A percentile compares a stretch with the other conserved stretches of the same genome.
These are phyloP conservation scores for Pisolithus tinctorius DNA, from an alignment of 768 basidiomycete species.

Conservation along the genomic window DNA sequence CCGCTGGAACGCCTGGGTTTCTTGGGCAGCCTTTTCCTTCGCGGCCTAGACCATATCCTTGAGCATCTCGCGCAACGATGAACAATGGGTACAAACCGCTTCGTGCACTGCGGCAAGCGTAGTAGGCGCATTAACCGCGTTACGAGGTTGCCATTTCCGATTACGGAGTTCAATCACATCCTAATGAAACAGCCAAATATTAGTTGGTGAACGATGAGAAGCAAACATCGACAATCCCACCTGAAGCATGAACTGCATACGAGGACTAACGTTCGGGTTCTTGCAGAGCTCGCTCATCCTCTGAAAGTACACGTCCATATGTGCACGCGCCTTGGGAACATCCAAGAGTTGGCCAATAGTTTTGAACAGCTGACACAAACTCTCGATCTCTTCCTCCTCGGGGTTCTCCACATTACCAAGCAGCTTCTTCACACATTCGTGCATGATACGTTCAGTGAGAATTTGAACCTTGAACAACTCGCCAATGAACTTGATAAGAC, in stretches of 20 bases:
- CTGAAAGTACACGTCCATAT: conserved; percentile 90
- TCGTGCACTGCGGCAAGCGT: conserved; percentile 89
- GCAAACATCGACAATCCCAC: conserved; percentile 36
- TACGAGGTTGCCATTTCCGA: conserved; percentile 73
- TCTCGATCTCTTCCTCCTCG: conserved; percentile 97
- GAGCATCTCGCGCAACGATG: not conserved
- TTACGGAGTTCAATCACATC: conserved; percentile 87
- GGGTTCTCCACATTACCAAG: conserved; percentile 90
- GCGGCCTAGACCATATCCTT: conserved; percentile 54
- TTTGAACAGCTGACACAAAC: conserved; percentile 83
- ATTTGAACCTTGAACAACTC: conserved; percentile 98
- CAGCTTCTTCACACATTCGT: conserved; percentile 95
- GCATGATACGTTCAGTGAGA: conserved; percentile 97
- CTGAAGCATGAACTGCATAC: conserved; percentile 95
- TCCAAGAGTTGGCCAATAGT: conserved; percentile 86
- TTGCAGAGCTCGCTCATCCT: conserved; percentile 81
- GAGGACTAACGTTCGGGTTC: conserved; percentile 68
- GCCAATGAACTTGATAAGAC: conserved; percentile 96
- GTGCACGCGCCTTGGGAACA: conserved; percentile 68
- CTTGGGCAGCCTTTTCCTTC: conserved; percentile 73
- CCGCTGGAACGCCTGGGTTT: conserved; percentile 34
- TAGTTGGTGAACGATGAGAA: not conserved
- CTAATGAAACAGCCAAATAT: conserved; percentile 32
- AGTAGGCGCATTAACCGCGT: conserved; percentile 67
- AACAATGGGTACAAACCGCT: conserved; percentile 45